Evolutionary conservation across 495 filamentous ascomycete species (phyloP).

Genomic region (Daldinia childiae): DNA sequence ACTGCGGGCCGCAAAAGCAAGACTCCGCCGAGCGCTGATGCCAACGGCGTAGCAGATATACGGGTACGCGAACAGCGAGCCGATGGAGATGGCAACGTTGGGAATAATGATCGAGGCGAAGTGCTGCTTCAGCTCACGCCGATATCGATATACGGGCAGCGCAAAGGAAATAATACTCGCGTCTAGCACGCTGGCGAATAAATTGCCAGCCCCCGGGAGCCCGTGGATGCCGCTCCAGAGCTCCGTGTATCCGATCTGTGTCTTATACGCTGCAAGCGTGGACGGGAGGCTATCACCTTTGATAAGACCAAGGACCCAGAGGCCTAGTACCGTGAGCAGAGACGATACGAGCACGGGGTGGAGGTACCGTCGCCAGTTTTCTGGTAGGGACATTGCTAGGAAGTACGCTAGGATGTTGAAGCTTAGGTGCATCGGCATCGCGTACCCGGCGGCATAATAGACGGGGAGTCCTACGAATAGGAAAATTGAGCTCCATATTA

Average conservation of each 20-base stretch:
- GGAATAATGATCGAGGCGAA: conserved; percentile 61
- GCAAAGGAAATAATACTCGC: conserved; percentile 64
- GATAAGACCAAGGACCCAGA: conserved; percentile 59
- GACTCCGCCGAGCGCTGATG: conserved; percentile 55
- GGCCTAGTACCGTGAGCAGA: conserved; percentile 52
- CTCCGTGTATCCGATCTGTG: conserved; percentile 55
- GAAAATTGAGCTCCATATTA: conserved; percentile 54
- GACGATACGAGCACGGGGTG: conserved; percentile 64
- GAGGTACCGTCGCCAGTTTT: conserved; percentile 53
- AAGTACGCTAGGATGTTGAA: conserved; percentile 62
- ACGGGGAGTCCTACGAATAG: conserved; percentile 59
- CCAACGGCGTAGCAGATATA: conserved; percentile 56
- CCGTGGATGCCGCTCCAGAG: conserved; percentile 51
- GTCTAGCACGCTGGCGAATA: conserved; percentile 60
- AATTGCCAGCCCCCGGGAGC: conserved; percentile 60
- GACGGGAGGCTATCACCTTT: conserved; percentile 44
- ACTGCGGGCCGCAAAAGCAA: conserved; percentile 60
- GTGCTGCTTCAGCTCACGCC: conserved; percentile 57
- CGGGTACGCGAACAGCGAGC: conserved; percentile 62
- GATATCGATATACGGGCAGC: conserved; percentile 64
- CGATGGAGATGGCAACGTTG: conserved; percentile 55
- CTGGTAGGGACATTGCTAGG: conserved; percentile 56
- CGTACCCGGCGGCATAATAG: conserved; percentile 60
- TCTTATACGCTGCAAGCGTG: conserved; percentile 55
- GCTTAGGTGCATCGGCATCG: conserved; percentile 63